Evolutionary conservation across 2,329 filamentous ascomycete species (phyloP).

Genomic region (Ramichloridium luteum): DNA sequence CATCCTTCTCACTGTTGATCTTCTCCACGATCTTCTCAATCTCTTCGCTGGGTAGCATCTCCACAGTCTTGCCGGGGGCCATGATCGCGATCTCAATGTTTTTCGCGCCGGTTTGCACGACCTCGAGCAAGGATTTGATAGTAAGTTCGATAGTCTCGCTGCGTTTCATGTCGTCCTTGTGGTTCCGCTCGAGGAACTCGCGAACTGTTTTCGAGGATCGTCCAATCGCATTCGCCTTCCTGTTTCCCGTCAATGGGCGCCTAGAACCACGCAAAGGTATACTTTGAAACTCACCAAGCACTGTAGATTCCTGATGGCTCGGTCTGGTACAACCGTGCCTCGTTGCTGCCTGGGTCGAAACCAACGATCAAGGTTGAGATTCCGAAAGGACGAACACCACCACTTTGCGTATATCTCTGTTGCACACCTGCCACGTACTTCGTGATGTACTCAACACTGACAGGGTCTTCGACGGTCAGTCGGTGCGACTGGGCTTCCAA

Average conservation of each 20-base stretch:
- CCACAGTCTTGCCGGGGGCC: slow-evolving; percentile 79
- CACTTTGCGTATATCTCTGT: slow-evolving; percentile 97
- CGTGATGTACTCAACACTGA: slow-evolving; percentile 98
- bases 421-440: slow-evolving; percentile 97
- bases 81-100: slow-evolving; percentile 99
- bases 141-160: slow-evolving; percentile 93
- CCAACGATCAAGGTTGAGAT: slow-evolving; percentile 97
- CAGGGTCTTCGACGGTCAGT: slow-evolving; percentile 91
- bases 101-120: slow-evolving; percentile 97
- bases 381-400: slow-evolving; percentile 95
- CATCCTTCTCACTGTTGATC: slow-evolving; percentile 98
- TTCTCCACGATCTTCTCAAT: slow-evolving; percentile 97
- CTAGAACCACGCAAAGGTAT: not conserved
- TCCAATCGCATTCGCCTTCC: slow-evolving; percentile 98
- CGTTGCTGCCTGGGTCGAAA: slow-evolving; percentile 88
- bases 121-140: slow-evolving; percentile 94
- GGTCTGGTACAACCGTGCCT: slow-evolving; percentile 88
- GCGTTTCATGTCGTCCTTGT: slow-evolving; percentile 95
- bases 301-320: slow-evolving; percentile 99
- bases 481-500: slow-evolving; percentile 96
- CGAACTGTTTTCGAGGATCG: slow-evolving; percentile 97
- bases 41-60: slow-evolving; percentile 89
- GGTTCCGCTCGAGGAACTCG: slow-evolving; percentile 96
- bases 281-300: slow-evolving; percentile 62
- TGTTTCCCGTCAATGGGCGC: slow-evolving; percentile 30